Percentiles rank a stretch among this genome's conserved stretches.
Conservation (phyloP, 805 yeast species). For the Maudiozyma barnettii region DNA sequence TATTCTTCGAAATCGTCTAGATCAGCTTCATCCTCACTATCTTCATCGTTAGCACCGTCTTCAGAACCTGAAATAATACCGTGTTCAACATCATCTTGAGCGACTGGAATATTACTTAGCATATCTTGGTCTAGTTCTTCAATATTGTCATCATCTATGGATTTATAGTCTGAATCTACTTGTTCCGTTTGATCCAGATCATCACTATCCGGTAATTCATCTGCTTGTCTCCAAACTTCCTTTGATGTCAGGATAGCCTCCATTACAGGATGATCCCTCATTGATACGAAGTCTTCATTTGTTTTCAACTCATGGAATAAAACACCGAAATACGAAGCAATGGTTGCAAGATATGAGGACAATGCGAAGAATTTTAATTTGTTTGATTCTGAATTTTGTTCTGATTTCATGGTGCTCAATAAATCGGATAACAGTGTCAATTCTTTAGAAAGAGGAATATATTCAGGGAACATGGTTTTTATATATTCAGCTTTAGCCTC, state of each 20-base stretch:
- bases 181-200: conserved; percentile 13
- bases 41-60: conserved; percentile 2
- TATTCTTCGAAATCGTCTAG: conserved; percentile 41
- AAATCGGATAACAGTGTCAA: conserved; percentile 34
- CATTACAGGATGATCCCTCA: conserved; percentile 89
- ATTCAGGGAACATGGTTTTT: conserved; percentile 69
- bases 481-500: conserved; percentile 47
- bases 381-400: conserved; percentile 28
- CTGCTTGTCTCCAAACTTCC: conserved; percentile 85
- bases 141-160: conserved; percentile 8
- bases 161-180: conserved; percentile 7
- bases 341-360: conserved; percentile 67
- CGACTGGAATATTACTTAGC: conserved; percentile 17
- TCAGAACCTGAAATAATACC: not conserved
- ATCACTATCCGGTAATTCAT: conserved; percentile 35
- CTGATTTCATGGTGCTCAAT: conserved; percentile 31
- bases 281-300: conserved; percentile 45
- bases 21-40: conserved; percentile 19
- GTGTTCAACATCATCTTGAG: not conserved
- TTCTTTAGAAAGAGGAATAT: conserved; percentile 66
- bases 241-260: conserved; percentile 70
- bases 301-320: conserved; percentile 46
- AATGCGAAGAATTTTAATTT: conserved; percentile 59
- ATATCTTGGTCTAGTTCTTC: conserved; percentile 15
- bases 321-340: conserved; percentile 69